phyloP scores from a whole-genome alignment of 108 stramenopile species.

The Discostella stelligeroides region DNA sequence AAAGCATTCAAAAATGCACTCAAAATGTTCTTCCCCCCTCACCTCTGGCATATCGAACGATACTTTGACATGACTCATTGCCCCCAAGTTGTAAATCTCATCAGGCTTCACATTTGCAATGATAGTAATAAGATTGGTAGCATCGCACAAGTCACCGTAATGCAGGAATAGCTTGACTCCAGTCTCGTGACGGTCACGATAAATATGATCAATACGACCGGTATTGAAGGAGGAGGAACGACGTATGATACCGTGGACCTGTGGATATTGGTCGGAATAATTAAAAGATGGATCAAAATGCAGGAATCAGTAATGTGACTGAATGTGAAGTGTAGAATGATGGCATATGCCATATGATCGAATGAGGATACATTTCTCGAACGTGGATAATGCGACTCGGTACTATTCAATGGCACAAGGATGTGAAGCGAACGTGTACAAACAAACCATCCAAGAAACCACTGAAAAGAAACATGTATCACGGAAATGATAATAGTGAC shows the following conservation, averaged over 20 bases:
- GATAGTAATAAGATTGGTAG: slow-evolving; percentile 95
- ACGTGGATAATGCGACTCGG: no score
- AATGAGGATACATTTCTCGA: no score
- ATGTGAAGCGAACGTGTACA: no score
- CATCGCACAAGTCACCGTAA: slow-evolving; percentile 99
- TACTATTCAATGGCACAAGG: no score
- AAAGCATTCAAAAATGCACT: not conserved
- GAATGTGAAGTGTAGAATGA: no score
- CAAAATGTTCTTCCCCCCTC: slow-evolving; percentile 2
- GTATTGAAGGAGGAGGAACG: slow-evolving; percentile 99
- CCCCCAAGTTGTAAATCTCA: slow-evolving; percentile 99
- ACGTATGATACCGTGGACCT: slow-evolving; percentile 98
- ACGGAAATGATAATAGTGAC: no score
- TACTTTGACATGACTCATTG: slow-evolving; percentile 99
- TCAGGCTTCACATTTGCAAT: slow-evolving; percentile 84
- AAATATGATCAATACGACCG: slow-evolving; percentile 98
- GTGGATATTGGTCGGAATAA: not conserved
- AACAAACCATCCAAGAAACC: no score
- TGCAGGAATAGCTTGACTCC: slow-evolving; percentile 96
- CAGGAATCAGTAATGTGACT: no score
- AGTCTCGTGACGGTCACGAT: slow-evolving; percentile 95
- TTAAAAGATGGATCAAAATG: not conserved
- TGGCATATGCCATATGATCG: no score
- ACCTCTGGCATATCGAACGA: slow-evolving; percentile 99
- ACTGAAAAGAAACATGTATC: no score